Evolutionary conservation across 2,329 filamentous ascomycete genomes (phyloP), one percentile per base, ranked within the genome.

Genomic region (Colletotrichum acutatum): DNA sequence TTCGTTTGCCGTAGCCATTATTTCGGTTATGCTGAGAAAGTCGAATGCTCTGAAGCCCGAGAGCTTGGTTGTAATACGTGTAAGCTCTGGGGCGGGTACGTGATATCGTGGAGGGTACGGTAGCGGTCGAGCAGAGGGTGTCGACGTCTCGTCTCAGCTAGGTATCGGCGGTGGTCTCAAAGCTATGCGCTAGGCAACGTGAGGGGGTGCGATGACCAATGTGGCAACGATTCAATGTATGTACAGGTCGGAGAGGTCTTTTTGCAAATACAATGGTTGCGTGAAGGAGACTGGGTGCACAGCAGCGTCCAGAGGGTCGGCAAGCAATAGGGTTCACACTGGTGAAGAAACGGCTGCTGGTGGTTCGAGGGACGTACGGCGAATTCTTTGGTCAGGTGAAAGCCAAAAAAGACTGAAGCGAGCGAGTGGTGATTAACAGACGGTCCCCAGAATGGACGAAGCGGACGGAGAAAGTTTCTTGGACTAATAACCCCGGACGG

Each of bases 1-100:
- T 66, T 81, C 77, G 76, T 81, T 79, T 74, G 79, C 75, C 74
- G 79, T 79, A 49, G 82, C 79, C 81, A 84, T 84, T 66, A 54
- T 65, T 60, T 49, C 63, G 65, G 30, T 46, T 53, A 46, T 42
- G 56, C 7, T 49, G 26, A 52, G 19, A 57, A 65, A 52, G n/a
- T 71, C 46, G 66, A 54, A 52, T 37, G 54, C 49, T 66, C 16
- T 34, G 61, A 28, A 49, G 37, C 66, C 57, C 19, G 52, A 49
- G 42, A 59, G 34, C 19, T 46, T 22, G 37, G 49, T 49, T 26
- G 49, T 16, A 19, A 22, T 9, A 37, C 30, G 9, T 12, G 22
- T 26, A 57, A 22, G 11, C 24, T 8, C 61, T 37, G 34, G 19
- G 34, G 30, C 46, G n/a, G 60, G 28, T 28, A 56, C 56, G 14